Conservation (phyloP, 805 yeast genomes). For the Wickerhamomyces chaumierensis region DNA sequence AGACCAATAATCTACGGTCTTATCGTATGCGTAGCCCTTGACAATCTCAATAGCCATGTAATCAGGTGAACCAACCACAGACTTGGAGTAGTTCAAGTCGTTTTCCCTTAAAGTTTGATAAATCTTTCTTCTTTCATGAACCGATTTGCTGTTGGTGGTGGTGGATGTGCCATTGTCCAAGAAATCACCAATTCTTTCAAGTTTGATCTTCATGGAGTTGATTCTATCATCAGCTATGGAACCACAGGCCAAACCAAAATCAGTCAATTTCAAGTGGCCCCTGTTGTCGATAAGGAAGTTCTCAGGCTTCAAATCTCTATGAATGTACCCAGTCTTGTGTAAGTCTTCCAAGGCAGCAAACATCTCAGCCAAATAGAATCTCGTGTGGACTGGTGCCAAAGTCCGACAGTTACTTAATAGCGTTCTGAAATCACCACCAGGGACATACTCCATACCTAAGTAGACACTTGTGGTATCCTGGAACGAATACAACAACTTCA, state of each 20-base stretch:
- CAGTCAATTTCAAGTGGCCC: constrained; percentile 90
- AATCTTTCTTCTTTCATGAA: constrained; percentile 78
- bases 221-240: constrained; percentile 86
- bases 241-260: constrained; percentile 96
- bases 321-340: constrained; percentile 92
- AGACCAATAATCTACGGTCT: constrained; percentile 98
- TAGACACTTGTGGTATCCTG: constrained; percentile 86
- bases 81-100: constrained; percentile 81
- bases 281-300: constrained; percentile 80
- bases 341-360: constrained; percentile 87
- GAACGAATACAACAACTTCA: constrained; percentile 85
- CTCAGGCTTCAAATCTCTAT: constrained; percentile 93
- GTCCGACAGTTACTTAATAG: constrained; percentile 87
- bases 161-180: constrained; percentile 29
- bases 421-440: constrained; percentile 98
- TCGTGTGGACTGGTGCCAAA: constrained; percentile 86
- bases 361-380: constrained; percentile 94
- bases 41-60: constrained; percentile 97
- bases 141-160: constrained; percentile 49
- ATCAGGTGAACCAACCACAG: constrained; percentile 97
- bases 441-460: constrained; percentile 98
- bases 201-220: constrained; percentile 73
- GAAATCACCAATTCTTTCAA: constrained; percentile 64
- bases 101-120: constrained; percentile 66
- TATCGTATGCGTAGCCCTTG: constrained; percentile 78